Evolutionary conservation across 495 filamentous ascomycete species (phyloP), one percentile per base, ranked within the genome.

Genomic region (Amphirosellinia nigrospora): DNA sequence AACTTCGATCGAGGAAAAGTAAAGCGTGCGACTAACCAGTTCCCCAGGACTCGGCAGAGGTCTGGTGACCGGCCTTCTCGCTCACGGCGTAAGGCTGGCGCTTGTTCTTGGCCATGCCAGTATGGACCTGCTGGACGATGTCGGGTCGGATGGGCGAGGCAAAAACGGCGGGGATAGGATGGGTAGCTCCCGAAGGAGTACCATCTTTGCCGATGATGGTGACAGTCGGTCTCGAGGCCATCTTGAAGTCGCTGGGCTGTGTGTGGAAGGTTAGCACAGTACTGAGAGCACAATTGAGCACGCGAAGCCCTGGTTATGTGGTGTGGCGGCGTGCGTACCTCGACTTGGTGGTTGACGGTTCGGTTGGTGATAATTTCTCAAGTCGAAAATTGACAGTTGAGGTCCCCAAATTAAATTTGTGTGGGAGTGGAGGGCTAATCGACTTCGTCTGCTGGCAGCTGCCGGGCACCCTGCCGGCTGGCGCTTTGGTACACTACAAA

Each of bases 31-130:
- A 92, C 94, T 87, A 83, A 97, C 96, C 96, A 88, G 96, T 99
- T 89, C 96, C 96, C 96, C 96, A 99, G 73, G 96, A 98, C 88
- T 98, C 96, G 82, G 96, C 96, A 81, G 94, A 97, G 77, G 96
- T 99, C 85, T 99, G 96, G 85, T 99, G 96, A 86, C 96, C 96
- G 81, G 96, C 96, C 90, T 99, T 99, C 92, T 97, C 94, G 90
- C 93, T 97, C 88, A 99, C 96, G 78, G 96, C 91, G 85, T 99
- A 99, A 70, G 96, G 95, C 89, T 99, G 96, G 82, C 96, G 91
- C 91, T 96, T 97, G 90, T 99, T 99, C 92, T 98, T 99, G 80
- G 94, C 94, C 90, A 99, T 97, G 79, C 96, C 96, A 79, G 93
- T 94, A 89, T 99, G 96, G 78, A 98, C 96, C 82, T 92, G 91